Evolutionary conservation across 148 eudicot genomes (phyloP), one percentile per base, ranked within the genome.

Genomic region (Chenopodium formosanum): DNA sequence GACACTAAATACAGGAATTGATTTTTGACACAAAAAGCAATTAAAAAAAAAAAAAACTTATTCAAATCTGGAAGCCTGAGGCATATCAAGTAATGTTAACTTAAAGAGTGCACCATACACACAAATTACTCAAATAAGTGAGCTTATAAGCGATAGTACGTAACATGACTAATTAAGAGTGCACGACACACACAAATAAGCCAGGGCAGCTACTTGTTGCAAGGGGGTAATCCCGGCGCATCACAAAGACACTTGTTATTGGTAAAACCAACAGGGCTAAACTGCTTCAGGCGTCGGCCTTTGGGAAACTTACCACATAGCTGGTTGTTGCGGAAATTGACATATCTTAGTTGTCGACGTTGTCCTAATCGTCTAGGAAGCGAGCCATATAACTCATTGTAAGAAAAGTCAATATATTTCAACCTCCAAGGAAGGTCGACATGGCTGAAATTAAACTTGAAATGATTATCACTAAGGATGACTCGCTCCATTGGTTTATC

Each of bases 281-380:
- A 80, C n/a, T 25, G 77, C 70, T 80, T 80, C 25, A 80, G 25
- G 31, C 75, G 22, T 1, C 82, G 23, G 8, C 82, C 82, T 16
- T 65, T 77, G 17, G 70, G 73, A 37, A 82, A 34, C 5, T 27
- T 50, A 4, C 84, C 84, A 60, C 84, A 82, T 3, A 82, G 84
- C 22, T 46, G 77, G 73, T 91, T 90, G 50, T 85, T 85, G 74
- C 91, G 89, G 82, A 90, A 90, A 70, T 88, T 87, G 23, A 91
- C 75, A 48, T 1, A 23, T 65, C 25, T 70, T 70, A 89, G 72
- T 22, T 85, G 63, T 29, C 31, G 31, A 9, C 70, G 50, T 34
- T 81, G 79, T 1, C 85, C 71, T 60, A 88, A 73, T 0, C 72
- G 67, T 40, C 13, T 53, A 0, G 93, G 89, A 4, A 92, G 47